phyloP scores from a whole-genome alignment of 805 yeast species.

The Candida ovalis region DNA sequence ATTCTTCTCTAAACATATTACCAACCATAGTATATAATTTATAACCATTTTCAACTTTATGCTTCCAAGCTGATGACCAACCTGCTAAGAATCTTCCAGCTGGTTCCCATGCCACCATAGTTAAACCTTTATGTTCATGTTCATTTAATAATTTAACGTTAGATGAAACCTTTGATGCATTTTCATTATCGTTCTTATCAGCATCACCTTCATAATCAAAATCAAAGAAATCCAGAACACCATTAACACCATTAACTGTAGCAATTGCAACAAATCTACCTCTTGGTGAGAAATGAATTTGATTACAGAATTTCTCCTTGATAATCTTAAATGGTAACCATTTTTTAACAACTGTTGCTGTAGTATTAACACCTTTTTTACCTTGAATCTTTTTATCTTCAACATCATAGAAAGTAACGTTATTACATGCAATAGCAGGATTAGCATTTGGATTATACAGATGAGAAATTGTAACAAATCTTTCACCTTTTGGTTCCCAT shows the following conservation, averaged over 20 bases:
- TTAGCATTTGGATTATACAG: constrained; percentile 48
- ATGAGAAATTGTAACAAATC: constrained; percentile 77
- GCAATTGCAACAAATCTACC: constrained; percentile 77
- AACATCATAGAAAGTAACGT: constrained; percentile 74
- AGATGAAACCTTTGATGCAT: constrained; percentile 42
- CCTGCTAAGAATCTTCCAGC: constrained; percentile 88
- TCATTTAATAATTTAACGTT: constrained; percentile 59
- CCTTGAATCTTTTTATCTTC: constrained; percentile 52
- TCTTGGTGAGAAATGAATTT: constrained; percentile 83
- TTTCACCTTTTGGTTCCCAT: constrained; percentile 93
- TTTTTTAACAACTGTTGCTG: constrained; percentile 21
- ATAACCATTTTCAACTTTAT: constrained; percentile 86
- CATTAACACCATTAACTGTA: constrained; percentile 37
- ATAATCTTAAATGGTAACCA: constrained; percentile 52
- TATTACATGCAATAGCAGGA: constrained; percentile 61
- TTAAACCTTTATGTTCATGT: constrained; percentile 70
- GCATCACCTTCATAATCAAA: constrained; percentile 71
- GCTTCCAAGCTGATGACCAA: constrained; percentile 85
- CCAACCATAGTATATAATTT: constrained; percentile 85
- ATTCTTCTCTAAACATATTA: constrained; percentile 66
- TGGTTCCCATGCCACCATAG: constrained; percentile 91
- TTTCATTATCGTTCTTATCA: constrained; percentile 29
- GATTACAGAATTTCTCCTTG: constrained; percentile 63
- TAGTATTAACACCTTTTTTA: constrained; percentile 6
- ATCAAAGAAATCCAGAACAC: constrained; percentile 84